Evolutionary conservation across 2,329 filamentous ascomycete species (phyloP).

Genomic region (Exserohilum turcica): DNA sequence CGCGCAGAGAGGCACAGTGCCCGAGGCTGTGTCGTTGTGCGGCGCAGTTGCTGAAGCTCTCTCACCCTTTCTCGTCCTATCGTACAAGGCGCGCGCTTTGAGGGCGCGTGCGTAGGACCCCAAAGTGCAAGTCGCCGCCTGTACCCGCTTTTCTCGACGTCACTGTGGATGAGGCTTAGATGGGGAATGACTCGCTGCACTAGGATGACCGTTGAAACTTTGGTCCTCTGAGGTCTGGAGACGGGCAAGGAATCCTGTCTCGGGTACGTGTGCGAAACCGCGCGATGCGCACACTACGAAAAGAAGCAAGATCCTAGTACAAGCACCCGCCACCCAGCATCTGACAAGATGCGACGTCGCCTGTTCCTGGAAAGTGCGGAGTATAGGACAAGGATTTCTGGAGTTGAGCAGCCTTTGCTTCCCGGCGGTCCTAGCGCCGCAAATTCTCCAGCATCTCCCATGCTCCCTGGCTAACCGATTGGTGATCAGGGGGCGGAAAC

Average conservation of each 20-base stretch:
- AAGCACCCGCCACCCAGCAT: slow-evolving; percentile 10
- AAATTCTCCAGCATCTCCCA: slow-evolving; percentile 20
- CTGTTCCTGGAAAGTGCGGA: slow-evolving; percentile 9
- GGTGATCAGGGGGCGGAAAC: slow-evolving; percentile 10
- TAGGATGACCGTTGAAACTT: slow-evolving; percentile 25
- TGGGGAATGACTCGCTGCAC: slow-evolving; percentile 22
- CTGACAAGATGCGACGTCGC: slow-evolving; percentile 10
- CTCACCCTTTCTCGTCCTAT: slow-evolving; percentile 18
- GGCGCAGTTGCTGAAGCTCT: slow-evolving; percentile 15
- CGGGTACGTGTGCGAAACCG: slow-evolving; percentile 7
- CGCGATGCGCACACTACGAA: slow-evolving; percentile 11
- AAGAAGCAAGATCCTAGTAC: slow-evolving; percentile 16
- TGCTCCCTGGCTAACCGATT: slow-evolving; percentile 9
- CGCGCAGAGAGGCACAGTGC: slow-evolving; percentile 10
- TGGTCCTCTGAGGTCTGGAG: slow-evolving; percentile 15
- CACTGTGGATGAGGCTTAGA: slow-evolving; percentile 1
- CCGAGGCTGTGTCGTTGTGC: slow-evolving; percentile 21
- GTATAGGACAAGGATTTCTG: slow-evolving; percentile 8
- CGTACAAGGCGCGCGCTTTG: slow-evolving; percentile 26
- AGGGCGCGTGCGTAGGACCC: slow-evolving; percentile 26
- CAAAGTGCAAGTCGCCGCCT: slow-evolving; percentile 15
- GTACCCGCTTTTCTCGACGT: slow-evolving; percentile 10
- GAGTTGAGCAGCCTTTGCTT: slow-evolving; percentile 1
- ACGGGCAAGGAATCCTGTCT: slow-evolving; percentile 13
- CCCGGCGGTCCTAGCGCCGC: slow-evolving; percentile 8